phyloP scores from a whole-genome alignment of 2,329 filamentous ascomycete species.

The Aspergillus sp. region DNA sequence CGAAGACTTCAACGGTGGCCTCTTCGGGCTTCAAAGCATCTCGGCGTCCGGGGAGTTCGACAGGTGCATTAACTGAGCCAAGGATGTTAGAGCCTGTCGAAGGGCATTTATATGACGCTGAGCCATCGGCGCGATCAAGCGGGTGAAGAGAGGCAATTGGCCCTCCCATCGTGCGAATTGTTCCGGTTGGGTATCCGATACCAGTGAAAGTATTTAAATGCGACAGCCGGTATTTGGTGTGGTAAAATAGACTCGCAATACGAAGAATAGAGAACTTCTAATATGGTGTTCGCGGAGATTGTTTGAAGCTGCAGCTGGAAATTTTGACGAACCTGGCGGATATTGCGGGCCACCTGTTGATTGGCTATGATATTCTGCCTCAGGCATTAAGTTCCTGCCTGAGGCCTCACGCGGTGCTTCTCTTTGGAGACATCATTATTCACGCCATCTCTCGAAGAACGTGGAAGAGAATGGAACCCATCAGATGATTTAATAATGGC shows the following conservation, averaged over 20 bases:
- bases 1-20: conserved; percentile 83
- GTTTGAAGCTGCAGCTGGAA: conserved; percentile 13
- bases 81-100: conserved; percentile 72
- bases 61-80: conserved; percentile 85
- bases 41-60: conserved; percentile 77
- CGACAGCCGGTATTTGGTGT: neutral
- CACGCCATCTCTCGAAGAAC: neutral
- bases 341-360: conserved; percentile 15
- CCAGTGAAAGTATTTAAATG: neutral
- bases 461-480: neutral
- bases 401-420: neutral
- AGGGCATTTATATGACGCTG: conserved; percentile 42
- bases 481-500: neutral
- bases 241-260: neutral
- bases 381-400: neutral
- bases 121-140: conserved; percentile 40
- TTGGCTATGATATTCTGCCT: conserved; percentile 9
- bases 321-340: neutral
- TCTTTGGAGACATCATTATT: no score
- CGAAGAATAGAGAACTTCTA: neutral
- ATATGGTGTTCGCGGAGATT: conserved; percentile 1
- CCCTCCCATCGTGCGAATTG: conserved; percentile 30
- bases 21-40: conserved; percentile 86
- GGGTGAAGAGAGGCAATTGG: conserved; percentile 35
- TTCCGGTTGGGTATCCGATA: neutral